These are phyloP conservation scores for Neofusicoccum cordaticola DNA, from an alignment of 2,329 filamentous ascomycete species.

Conservation along the genomic window DNA sequence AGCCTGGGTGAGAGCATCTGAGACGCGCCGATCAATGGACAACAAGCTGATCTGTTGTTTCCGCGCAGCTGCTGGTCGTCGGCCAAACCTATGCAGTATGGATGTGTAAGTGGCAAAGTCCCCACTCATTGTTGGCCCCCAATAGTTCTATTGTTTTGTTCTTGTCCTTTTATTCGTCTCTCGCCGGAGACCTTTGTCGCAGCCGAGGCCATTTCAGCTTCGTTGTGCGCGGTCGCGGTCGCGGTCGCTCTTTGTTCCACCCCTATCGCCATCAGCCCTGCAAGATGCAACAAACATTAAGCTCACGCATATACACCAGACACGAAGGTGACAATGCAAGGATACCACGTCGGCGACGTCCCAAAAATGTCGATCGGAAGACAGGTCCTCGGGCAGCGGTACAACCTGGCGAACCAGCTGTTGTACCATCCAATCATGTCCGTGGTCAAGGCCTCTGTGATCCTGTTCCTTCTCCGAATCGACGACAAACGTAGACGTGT, in stretches of 20 bases:
- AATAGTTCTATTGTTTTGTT: too few relatives aligned
- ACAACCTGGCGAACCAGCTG: slow-evolving; percentile 38
- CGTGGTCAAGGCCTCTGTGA: slow-evolving; percentile 36
- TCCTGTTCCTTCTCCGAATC: slow-evolving; percentile 38
- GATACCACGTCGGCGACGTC: slow-evolving; percentile 32
- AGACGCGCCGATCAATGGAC: background rate
- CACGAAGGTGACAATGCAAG: slow-evolving; percentile 31
- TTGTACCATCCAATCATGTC: slow-evolving; percentile 39
- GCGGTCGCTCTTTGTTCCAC: too few relatives aligned
- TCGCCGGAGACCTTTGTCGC: too few relatives aligned
- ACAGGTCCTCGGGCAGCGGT: slow-evolving; percentile 28
- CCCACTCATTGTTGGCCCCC: background rate
- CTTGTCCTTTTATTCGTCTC: too few relatives aligned
- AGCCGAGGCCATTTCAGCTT: too few relatives aligned
- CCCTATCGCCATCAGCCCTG: too few relatives aligned
- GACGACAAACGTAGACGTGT: slow-evolving; percentile 32
- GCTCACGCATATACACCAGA: slow-evolving; percentile 21
- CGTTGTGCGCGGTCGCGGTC: too few relatives aligned
- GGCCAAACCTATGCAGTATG: slow-evolving; percentile 7
- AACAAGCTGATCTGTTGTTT: background rate
- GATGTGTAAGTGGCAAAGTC: background rate
- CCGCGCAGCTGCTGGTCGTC: background rate
- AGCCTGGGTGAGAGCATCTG: background rate
- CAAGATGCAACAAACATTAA: too few relatives aligned
- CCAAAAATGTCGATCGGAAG: slow-evolving; percentile 29